Evolutionary conservation across 192 early-diverging fungal genomes (phyloP), one percentile per base, ranked within the genome.

Genomic region (Umbelopsis sp.): DNA sequence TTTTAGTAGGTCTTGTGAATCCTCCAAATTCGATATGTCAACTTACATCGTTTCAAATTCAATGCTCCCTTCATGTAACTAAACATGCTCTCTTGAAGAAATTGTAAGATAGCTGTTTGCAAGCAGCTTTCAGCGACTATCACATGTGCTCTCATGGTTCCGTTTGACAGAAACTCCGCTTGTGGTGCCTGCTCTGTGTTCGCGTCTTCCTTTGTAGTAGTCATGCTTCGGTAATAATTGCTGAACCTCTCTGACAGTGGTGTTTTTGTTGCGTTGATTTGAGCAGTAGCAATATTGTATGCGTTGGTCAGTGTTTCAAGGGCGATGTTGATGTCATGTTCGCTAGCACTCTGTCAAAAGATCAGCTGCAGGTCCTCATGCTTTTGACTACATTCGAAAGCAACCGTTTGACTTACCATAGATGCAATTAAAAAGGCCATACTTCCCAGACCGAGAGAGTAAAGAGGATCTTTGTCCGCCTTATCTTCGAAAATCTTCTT

Each of bases 11-110:
- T 22, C 45, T 0, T 45, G 44, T 37, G 2, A 4, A 15, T 0
- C 7, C 10, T 4, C 13, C 20, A 45, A 55, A 30, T 3, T 27
- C 64, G 50, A 64, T 65, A 35, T 18, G n/a, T 21, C 30, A 66
- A 44, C 22, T 49, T 82, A 85, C 84, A 82, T 74, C 81, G 75
- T n/a, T 82, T 74, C 23, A 86, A 50, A 64, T 84, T 87, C 37
- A 87, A 49, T 10, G 81, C 85, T 27, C 80, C 82, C 46, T 83
- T 84, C 8, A 84, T 74, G 72, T 87, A 87, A 22, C 81, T 79
- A 68, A 83, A 70, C 9, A 84, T 78, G 20, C 81, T 81, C 49
- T 82, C 85, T 45, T 87, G 85, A 4, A 81, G 67, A 47, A 87
- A 71, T 22, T 85, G 70, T 65, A 87, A 67, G 46, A 87, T 72